Percentiles rank a stretch among this genome's conserved stretches.
phyloP scores from a whole-genome alignment of 495 filamentous ascomycete genomes.

The Podospora australis region DNA sequence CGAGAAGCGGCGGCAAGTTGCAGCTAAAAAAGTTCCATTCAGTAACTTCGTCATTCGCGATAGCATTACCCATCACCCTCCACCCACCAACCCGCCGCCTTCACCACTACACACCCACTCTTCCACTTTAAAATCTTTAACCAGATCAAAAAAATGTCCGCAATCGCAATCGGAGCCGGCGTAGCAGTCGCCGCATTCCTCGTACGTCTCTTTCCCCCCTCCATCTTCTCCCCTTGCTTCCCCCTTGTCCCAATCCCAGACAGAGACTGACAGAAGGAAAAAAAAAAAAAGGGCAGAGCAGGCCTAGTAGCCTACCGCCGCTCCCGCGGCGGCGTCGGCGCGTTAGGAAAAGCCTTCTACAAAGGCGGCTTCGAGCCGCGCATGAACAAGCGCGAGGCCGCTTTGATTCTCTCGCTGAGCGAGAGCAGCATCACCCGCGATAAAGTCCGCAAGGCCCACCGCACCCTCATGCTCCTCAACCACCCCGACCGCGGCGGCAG shows the following conservation, averaged over 20 bases:
- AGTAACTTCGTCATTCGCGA: neutral
- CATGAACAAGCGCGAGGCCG: conserved; percentile 87
- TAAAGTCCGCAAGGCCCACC: conserved; percentile 91
- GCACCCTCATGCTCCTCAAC: conserved; percentile 94
- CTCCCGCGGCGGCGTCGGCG: conserved; percentile 67
- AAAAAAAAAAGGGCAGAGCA: conserved; percentile 77
- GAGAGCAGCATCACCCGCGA: conserved; percentile 83
- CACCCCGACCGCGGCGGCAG: conserved; percentile 96
- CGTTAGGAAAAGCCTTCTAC: conserved; percentile 86
- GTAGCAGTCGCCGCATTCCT: conserved; percentile 69
- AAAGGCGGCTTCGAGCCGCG: conserved; percentile 94
- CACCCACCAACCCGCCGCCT: conserved; percentile 5
- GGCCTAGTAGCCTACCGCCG: conserved; percentile 82
- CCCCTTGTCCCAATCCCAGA: no score
- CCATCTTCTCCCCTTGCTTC: no score
- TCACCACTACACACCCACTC: conserved; percentile 3
- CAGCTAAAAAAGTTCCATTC: neutral
- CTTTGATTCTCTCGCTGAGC: conserved; percentile 87
- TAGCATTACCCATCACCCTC: neutral
- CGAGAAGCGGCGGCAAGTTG: no score
- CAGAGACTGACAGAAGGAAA: no score
- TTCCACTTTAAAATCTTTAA: neutral
- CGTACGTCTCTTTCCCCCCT: conserved; percentile 40
- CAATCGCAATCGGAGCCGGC: conserved; percentile 70
- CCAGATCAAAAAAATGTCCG: conserved; percentile 54